phyloP scores from a whole-genome alignment of 2,329 filamentous ascomycete species.

The Myotisia sp. region DNA sequence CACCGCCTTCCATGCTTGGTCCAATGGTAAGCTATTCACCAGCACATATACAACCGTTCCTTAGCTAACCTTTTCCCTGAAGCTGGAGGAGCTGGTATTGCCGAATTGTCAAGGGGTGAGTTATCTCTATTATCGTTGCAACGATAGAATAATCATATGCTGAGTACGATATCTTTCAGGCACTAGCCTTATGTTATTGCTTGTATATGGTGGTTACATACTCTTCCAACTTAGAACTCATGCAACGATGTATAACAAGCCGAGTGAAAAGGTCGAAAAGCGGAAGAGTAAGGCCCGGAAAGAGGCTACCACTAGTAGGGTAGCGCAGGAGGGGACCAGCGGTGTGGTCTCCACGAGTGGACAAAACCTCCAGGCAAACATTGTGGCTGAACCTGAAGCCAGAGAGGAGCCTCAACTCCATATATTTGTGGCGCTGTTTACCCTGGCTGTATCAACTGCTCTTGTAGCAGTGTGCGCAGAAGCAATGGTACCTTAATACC shows the following conservation, averaged over 20 bases:
- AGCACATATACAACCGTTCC: conserved; percentile 3
- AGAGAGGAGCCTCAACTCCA: conserved; percentile 57
- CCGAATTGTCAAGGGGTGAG: background rate
- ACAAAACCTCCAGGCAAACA: conserved; percentile 35
- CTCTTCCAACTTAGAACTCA: conserved; percentile 88
- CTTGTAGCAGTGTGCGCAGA: conserved; percentile 66
- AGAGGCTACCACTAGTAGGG: conserved; percentile 34
- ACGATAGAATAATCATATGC: conserved; percentile 45
- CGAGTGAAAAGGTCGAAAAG: conserved; percentile 63
- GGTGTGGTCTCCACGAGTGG: conserved; percentile 38
- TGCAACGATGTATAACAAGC: conserved; percentile 60
- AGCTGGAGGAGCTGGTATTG: conserved; percentile 1
- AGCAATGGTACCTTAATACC: conserved; percentile 4
- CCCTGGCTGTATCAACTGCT: conserved; percentile 58
- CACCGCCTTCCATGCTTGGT: conserved; percentile 3
- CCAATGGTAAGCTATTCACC: background rate
- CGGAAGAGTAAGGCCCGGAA: conserved; percentile 20
- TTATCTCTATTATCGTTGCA: conserved; percentile 32
- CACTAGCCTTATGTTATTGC: conserved; percentile 48
- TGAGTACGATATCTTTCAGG: background rate
- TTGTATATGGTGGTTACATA: conserved; percentile 73
- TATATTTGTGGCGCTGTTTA: conserved; percentile 51
- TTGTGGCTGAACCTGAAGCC: conserved; percentile 51
- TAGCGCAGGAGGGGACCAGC: conserved; percentile 39
- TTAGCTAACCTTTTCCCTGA: conserved; percentile 62